These are phyloP conservation scores for Fusarium sp. DNA, from an alignment of 2,329 filamentous ascomycete species.

Conservation along the genomic window DNA sequence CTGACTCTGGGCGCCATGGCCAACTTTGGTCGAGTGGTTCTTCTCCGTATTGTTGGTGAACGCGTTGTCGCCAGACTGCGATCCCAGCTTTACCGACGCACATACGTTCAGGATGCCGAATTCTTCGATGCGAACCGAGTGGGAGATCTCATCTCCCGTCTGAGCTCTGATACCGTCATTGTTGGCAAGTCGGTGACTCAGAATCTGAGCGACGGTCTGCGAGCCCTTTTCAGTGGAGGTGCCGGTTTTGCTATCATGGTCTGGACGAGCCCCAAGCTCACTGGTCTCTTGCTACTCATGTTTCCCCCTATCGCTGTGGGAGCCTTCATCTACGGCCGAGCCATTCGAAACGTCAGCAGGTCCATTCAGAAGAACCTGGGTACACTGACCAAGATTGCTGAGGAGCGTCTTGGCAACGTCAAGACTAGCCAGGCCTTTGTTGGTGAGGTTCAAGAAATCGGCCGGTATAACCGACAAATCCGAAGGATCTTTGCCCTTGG, in stretches of 20 bases:
- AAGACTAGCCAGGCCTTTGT: conserved; percentile 97
- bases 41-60: conserved; percentile 94
- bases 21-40: conserved; percentile 94
- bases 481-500: conserved; percentile 92
- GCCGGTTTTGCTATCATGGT: conserved; percentile 94
- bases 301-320: conserved; percentile 91
- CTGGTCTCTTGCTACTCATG: conserved; percentile 85
- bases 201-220: conserved; percentile 95
- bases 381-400: conserved; percentile 94
- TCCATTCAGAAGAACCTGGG: conserved; percentile 95
- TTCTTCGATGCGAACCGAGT: conserved; percentile 99
- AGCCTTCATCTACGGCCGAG: conserved; percentile 90
- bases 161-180: conserved; percentile 96
- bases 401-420: conserved; percentile 97
- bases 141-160: conserved; percentile 93
- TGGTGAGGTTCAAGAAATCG: conserved; percentile 89
- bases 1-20: conserved; percentile 86
- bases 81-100: conserved; percentile 89
- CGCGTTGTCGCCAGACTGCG: conserved; percentile 91
- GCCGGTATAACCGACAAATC: conserved; percentile 91
- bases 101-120: conserved; percentile 96
- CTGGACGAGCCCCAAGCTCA: conserved; percentile 93
- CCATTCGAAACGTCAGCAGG: conserved; percentile 89
- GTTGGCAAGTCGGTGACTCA: conserved; percentile 99
- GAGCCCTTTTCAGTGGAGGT: conserved; percentile 88